A percentile compares a stretch with the other conserved stretches of the same genome.
Evolutionary conservation across 2,329 filamentous ascomycete genomes (phyloP).

Genomic region (Clonostachys solani): DNA sequence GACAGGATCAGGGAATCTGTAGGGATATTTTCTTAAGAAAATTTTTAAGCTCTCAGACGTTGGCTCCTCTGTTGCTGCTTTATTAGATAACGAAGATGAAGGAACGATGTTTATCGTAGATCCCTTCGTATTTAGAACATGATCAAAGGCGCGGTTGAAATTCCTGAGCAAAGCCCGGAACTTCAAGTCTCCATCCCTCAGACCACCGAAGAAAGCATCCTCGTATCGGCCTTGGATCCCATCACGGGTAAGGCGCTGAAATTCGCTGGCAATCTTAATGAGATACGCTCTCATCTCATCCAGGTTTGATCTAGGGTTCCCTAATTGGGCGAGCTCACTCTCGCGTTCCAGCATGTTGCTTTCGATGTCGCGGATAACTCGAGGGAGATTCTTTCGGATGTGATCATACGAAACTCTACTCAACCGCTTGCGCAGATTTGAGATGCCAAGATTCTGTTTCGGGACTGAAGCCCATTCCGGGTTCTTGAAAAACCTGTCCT

Average conservation of each 20-base stretch:
- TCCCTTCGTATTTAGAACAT: slow-evolving; percentile 16
- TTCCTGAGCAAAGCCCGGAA: slow-evolving; percentile 21
- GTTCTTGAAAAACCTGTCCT: slow-evolving; percentile 18
- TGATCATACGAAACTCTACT: slow-evolving; percentile 4
- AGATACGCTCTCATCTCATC: slow-evolving; percentile 23
- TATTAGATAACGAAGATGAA: too few species aligned
- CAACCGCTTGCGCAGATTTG: slow-evolving; percentile 3
- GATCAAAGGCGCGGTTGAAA: slow-evolving; percentile 19
- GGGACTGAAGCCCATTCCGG: slow-evolving; percentile 10
- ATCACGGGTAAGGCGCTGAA: slow-evolving; percentile 21
- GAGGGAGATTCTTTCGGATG: slow-evolving; percentile 3
- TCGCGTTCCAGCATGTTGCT: slow-evolving; percentile 5
- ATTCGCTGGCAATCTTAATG: slow-evolving; percentile 25
- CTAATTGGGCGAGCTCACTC: slow-evolving; percentile 3
- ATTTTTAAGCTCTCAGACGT: slow-evolving; percentile 16
- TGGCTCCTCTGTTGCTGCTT: not conserved
- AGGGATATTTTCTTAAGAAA: slow-evolving; percentile 15
- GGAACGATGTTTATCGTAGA: not conserved
- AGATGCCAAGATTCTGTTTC: slow-evolving; percentile 5
- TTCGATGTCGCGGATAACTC: slow-evolving; percentile 4
- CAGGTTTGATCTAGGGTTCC: slow-evolving; percentile 8
- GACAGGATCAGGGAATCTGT: slow-evolving; percentile 18
- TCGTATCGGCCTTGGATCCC: slow-evolving; percentile 19
- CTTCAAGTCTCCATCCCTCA: slow-evolving; percentile 10
- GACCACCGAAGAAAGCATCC: slow-evolving; percentile 27